A percentile compares a stretch with the other conserved stretches of the same genome.
Evolutionary conservation across 2,329 filamentous ascomycete genomes (phyloP).

Genomic region (Raffaelea arxii): DNA sequence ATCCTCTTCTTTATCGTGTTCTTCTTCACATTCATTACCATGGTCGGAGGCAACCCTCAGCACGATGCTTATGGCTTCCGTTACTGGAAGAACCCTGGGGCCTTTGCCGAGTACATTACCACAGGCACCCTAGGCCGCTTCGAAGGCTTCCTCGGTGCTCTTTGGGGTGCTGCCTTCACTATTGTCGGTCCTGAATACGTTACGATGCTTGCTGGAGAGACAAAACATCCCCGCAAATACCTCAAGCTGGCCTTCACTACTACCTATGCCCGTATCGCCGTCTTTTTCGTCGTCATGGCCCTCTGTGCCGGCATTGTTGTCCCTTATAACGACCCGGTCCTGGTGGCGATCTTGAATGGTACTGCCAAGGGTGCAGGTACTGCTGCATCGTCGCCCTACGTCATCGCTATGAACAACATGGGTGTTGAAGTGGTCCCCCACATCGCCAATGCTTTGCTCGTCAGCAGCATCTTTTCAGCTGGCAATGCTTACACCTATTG

Average conservation of each 20-base stretch:
- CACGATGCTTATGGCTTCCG: conserved; percentile 8
- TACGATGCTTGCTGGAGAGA: conserved; percentile 13
- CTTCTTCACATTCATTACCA: conserved; percentile 36
- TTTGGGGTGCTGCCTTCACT: conserved; percentile 4
- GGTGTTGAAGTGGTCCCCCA: conserved; percentile 58
- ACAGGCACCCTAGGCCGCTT: conserved; percentile 28
- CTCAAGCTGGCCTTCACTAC: conserved; percentile 12
- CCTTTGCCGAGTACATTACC: conserved; percentile 23
- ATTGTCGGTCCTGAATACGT: conserved; percentile 42
- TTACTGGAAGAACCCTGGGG: conserved; percentile 23
- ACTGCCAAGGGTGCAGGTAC: conserved; percentile 16
- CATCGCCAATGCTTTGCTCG: conserved; percentile 66
- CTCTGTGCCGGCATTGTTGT: conserved; percentile 18
- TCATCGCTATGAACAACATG: conserved; percentile 61
- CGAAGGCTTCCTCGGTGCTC: conserved; percentile 22
- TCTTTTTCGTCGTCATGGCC: conserved; percentile 18
- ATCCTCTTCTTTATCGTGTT: conserved; percentile 38
- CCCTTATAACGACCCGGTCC: conserved; percentile 19
- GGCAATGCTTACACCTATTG: conserved; percentile 55
- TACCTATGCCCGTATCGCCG: conserved; percentile 19
- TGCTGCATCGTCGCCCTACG: conserved; percentile 52
- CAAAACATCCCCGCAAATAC: conserved; percentile 11
- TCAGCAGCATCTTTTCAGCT: conserved; percentile 61
- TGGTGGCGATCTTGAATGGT: conserved; percentile 21
- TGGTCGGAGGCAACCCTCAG: conserved; percentile 26